phyloP scores from a whole-genome alignment of 768 basidiomycete species.

The Terana coerulea region DNA sequence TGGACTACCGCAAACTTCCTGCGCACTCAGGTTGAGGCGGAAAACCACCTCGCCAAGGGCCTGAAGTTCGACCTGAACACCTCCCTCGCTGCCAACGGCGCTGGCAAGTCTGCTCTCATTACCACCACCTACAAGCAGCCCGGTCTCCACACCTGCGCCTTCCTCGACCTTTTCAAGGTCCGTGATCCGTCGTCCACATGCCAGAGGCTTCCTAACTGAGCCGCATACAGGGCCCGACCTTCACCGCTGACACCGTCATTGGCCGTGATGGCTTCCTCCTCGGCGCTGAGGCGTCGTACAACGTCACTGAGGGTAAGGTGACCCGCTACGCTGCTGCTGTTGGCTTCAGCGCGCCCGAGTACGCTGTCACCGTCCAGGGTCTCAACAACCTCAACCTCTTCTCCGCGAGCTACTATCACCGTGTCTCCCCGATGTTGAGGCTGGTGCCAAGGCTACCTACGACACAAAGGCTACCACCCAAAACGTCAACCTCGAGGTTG shows the following conservation, averaged over 20 bases:
- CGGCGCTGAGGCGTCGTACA: conserved; percentile 95
- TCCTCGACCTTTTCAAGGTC: conserved; percentile 94
- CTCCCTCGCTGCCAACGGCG: conserved; percentile 82
- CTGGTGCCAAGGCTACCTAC: conserved; percentile 94
- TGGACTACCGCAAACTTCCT: conserved; percentile 96
- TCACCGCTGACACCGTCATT: conserved; percentile 93
- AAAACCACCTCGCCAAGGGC: conserved; percentile 96
- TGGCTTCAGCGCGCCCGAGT: conserved; percentile 96
- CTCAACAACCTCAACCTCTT: conserved; percentile 93
- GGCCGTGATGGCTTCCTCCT: conserved; percentile 97
- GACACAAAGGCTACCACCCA: conserved; percentile 87
- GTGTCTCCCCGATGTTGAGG: conserved; percentile 90
- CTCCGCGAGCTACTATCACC: conserved; percentile 97
- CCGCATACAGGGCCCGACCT: conserved; percentile 77
- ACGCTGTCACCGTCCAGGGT: conserved; percentile 90
- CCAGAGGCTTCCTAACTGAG: not conserved
- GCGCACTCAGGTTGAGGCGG: conserved; percentile 88
- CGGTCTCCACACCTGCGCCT: conserved; percentile 86
- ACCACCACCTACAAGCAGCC: conserved; percentile 94
- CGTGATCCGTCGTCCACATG: no score
- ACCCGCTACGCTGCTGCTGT: conserved; percentile 88
- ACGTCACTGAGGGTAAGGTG: conserved; percentile 90
- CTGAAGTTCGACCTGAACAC: conserved; percentile 92
- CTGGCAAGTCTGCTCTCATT: conserved; percentile 78
- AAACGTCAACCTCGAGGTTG: conserved; percentile 89